Conservation (phyloP, 768 basidiomycete species). For the Amanita muscaria region DNA sequence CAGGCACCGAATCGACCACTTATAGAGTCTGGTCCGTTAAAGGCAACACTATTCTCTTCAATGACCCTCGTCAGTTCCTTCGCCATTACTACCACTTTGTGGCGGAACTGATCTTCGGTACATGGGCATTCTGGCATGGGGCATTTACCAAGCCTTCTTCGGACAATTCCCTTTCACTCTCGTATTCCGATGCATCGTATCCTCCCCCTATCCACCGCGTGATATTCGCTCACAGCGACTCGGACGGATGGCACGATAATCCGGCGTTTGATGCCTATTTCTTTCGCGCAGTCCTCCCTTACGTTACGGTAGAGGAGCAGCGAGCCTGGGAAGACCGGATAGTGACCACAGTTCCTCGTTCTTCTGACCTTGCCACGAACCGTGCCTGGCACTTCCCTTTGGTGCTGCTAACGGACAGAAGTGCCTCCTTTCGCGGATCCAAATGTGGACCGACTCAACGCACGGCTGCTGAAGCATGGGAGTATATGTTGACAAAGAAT, state of each 20-base stretch:
- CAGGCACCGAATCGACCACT: conserved; percentile 23
- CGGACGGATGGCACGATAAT: conserved; percentile 63
- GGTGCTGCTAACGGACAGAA: conserved; percentile 64
- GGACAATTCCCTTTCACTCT: conserved; percentile 1
- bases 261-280: conserved; percentile 76
- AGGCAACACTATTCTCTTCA: conserved; percentile 63
- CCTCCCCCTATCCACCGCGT: conserved; percentile 58
- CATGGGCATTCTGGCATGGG: conserved; percentile 67
- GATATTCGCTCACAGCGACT: conserved; percentile 52
- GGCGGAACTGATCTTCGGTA: conserved; percentile 70
- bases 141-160: conserved; percentile 22
- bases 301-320: conserved; percentile 54
- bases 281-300: conserved; percentile 66
- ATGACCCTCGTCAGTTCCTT: conserved; percentile 73
- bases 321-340: conserved; percentile 68
- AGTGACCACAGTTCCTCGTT: conserved; percentile 15
- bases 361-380: conserved; percentile 11
- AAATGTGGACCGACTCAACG: conserved; percentile 62
- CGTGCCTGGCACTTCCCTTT: conserved; percentile 66
- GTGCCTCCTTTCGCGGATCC: conserved; percentile 62
- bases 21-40: conserved; percentile 53
- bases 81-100: conserved; percentile 84
- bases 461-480: conserved; percentile 61
- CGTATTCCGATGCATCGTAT: conserved; percentile 6
- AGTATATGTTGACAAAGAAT: conserved; percentile 32